Base-by-base conservation (phyloP, 768 basidiomycete genomes). In the Lentinula lateritia region DNA sequence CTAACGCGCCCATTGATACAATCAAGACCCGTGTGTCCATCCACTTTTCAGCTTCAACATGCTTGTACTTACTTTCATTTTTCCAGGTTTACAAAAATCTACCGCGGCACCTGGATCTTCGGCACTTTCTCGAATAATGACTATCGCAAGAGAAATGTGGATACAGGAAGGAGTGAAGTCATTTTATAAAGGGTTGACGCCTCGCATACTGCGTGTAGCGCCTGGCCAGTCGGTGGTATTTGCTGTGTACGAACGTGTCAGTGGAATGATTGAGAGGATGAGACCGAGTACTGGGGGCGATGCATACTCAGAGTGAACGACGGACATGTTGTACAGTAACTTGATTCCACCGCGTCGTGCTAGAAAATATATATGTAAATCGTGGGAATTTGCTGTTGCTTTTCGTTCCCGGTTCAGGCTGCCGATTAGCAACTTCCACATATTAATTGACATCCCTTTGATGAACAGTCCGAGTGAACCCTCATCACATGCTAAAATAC, bases 141-240 rank as follows among this genome's bases (percentile, higher is more conserved):
- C 81, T 35, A 95, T 99, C 62, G 88, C 93, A 35, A 75, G 76
- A n/a, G 93, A 93, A 52, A 97, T 98, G 94, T 98, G 94, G 89
- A 84, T 79, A 63, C 80, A 84, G 66, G 97, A 99, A 74, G 97
- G 97, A 6, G 78, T 89, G 15, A 75, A 75, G 48, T 93, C 95
- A 58, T 98, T 99, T 76, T 98, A 98, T 79, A 98, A 97, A 78
- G 97, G 97, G 18, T 98, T 99, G 71, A 98, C 95, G 0, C 97
- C 97, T 39, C 83, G 97, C 20, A 95, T 99, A 39, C 78, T 97
- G 68, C 86, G 97, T 58, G 97, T 99, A 50, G 97, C 97, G 2
- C 97, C 97, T 7, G 97, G 96, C 1, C 93, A 93, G 72, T 95
- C 95, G 2, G 92, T 98, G 66, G 96, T 98, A 39, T 98, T 98